These are phyloP conservation scores for Cyberlindnera mrakii DNA, from an alignment of 805 yeast species.

Conservation along the genomic window DNA sequence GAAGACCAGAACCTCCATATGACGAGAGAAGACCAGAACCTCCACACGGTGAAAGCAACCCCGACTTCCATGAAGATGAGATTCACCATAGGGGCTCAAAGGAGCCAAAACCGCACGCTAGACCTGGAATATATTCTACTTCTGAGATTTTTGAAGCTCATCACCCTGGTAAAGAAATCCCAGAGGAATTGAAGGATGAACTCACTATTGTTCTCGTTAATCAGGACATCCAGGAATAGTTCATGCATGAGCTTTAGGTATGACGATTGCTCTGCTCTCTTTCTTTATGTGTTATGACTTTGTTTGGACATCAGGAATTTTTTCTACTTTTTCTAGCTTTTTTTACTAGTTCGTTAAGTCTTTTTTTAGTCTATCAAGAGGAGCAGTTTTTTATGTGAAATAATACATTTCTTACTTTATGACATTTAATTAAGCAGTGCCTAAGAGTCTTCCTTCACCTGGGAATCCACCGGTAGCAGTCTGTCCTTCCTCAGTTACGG, in stretches of 20 bases:
- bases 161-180: neutral
- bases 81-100: no score
- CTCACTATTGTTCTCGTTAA: neutral
- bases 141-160: neutral
- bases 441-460: conserved; percentile 21
- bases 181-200: neutral
- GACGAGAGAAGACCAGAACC: no score
- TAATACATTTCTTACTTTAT: no score
- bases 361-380: no score
- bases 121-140: conserved; percentile 1
- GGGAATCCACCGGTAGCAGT: conserved; percentile 11
- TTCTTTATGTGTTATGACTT: no score
- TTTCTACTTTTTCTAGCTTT: neutral
- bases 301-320: neutral
- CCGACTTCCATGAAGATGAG: no score
- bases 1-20: no score
- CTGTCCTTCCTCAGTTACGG: conserved; percentile 3
- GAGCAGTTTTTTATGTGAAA: no score
- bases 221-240: neutral
- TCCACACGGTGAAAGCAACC: no score
- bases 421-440: conserved; percentile 1
- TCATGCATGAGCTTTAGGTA: neutral
- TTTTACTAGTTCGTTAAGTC: no score
- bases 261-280: no score
- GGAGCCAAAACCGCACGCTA: neutral